Base-by-base conservation (phyloP, 179 eudicot genomes). In the Silene coronaria region DNA sequence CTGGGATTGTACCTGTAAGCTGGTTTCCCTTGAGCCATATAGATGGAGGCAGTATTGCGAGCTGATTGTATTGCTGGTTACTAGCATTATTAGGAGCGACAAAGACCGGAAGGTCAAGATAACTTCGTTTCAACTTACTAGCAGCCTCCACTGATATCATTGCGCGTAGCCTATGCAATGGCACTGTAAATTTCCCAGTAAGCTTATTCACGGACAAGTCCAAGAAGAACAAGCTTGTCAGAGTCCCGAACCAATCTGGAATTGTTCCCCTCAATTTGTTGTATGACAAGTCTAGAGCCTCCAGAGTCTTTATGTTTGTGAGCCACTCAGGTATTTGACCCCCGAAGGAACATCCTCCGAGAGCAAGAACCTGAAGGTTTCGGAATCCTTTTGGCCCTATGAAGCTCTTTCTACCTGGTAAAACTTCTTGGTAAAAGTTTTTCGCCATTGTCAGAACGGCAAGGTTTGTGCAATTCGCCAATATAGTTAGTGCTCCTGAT, bases 71-170 rank as follows among this genome's bases (percentile, higher is more conserved):
- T 71, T 94, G 96, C 86, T 82, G 82, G 27, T 71, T 73, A 32
- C 91, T 90, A 8, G 82, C 86, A 46, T 92, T 92, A 75, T 89
- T 80, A 1, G 98, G 94, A 27, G 84, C 82, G 14, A 94, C 94
- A 83, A 88, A 92, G 24, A 94, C 88, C 0, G 98, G 98, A 73
- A 94, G 88, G 78, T 90, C 92, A 57, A 94, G 84, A 68, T 87
- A 86, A 70, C 87, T 88, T 24, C 78, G 79, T 73, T 86, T 85
- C 68, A 90, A 75, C 16, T 79, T 75, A 27, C 78, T 74, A 8
- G 86, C 83, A 28, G 78, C 82, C 71, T 82, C 75, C 34, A 78
- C 82, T 21, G 91, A 84, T 62, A 84, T 65, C 67, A 94, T 62
- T 22, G 87, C 87, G 5, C 85, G 86, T 66, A 91, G 68, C 46